These are phyloP conservation scores for Ceratobasidium sp. DNA, from an alignment of 1,284 basidiomycete species.

Conservation along the genomic window DNA sequence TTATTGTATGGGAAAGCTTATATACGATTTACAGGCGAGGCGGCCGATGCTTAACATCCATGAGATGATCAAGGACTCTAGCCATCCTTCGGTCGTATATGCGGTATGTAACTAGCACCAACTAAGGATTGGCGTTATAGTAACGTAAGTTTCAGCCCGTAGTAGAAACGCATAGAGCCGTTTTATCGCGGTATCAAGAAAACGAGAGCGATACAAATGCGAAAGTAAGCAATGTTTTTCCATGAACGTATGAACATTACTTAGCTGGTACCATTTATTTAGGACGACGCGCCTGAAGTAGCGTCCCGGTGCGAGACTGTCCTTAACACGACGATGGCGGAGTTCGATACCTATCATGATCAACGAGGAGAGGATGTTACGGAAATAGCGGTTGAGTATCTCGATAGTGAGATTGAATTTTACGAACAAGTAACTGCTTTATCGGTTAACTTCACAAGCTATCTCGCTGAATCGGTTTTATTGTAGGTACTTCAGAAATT, in stretches of 20 bases:
- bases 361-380: constrained; percentile 80
- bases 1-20: background rate
- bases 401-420: constrained; percentile 80
- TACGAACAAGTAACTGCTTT: constrained; percentile 71
- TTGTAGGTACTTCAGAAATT: constrained; percentile 69
- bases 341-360: constrained; percentile 83
- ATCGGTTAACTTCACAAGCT: background rate
- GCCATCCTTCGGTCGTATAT: constrained; percentile 79
- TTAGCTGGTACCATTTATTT: background rate
- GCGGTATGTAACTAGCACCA: constrained; percentile 62
- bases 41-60: constrained; percentile 78
- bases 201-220: background rate
- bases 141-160: constrained; percentile 64
- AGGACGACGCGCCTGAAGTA: constrained; percentile 59
- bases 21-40: constrained; percentile 69
- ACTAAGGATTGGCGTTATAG: background rate
- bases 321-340: constrained; percentile 87
- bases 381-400: constrained; percentile 71
- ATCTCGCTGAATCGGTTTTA: background rate
- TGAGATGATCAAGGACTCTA: constrained; percentile 79
- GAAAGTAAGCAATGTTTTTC: background rate
- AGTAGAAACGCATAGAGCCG: constrained; percentile 77
- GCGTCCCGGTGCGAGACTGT: constrained; percentile 87
- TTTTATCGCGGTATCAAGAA: constrained; percentile 73
- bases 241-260: background rate